Conservation (phyloP, 768 basidiomycete species). For the Collybia sp. region DNA sequence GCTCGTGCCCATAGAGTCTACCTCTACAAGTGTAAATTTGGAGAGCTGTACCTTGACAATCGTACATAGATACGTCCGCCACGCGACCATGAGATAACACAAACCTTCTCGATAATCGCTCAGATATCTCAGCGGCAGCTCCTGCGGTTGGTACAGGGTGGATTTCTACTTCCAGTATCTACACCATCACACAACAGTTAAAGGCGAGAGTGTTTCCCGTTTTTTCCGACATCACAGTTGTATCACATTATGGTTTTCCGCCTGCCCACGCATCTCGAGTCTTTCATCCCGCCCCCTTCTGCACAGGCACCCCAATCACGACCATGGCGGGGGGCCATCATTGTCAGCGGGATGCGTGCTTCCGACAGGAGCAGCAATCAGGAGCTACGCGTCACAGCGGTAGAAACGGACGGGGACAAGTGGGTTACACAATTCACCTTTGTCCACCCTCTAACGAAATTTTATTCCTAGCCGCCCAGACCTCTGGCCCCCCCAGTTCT, state of each 20-base stretch:
- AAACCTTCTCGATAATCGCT: slow-evolving; percentile 12
- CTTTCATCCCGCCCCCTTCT: slow-evolving; percentile 51
- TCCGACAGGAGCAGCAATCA: slow-evolving; percentile 44
- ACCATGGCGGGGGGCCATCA: slow-evolving; percentile 57
- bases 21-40: slow-evolving; percentile 13
- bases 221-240: slow-evolving; percentile 21
- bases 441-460: slow-evolving; percentile 15
- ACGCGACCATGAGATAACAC: slow-evolving; percentile 28
- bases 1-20: neutral
- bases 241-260: slow-evolving; percentile 49
- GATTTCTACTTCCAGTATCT: slow-evolving; percentile 6
- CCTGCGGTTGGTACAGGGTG: slow-evolving; percentile 9
- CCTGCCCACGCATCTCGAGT: slow-evolving; percentile 56
- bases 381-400: slow-evolving; percentile 55
- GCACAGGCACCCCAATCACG: slow-evolving; percentile 35
- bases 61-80: slow-evolving; percentile 22
- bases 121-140: slow-evolving; percentile 13
- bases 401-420: slow-evolving; percentile 72
- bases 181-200: slow-evolving; percentile 28
- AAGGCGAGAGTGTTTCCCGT: slow-evolving; percentile 27
- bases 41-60: slow-evolving; percentile 27
- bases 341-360: slow-evolving; percentile 43
- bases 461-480: slow-evolving; percentile 39
- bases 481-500: slow-evolving; percentile 50
- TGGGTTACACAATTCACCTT: slow-evolving; percentile 28